Evolutionary conservation across 169 alveolate genomes (phyloP).

Genomic region (Plasmodium vinckei): DNA sequence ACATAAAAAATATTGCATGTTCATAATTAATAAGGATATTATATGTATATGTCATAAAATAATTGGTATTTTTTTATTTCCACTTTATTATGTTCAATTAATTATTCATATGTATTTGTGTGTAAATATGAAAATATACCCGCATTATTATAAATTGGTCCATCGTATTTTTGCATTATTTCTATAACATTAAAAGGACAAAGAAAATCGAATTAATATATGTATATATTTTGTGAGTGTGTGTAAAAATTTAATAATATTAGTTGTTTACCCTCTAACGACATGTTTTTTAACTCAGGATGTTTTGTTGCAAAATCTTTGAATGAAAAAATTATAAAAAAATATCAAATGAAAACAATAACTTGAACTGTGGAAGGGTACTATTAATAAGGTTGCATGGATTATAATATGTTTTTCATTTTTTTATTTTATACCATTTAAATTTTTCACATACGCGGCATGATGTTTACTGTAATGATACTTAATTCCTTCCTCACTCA

Average conservation of each 20-base stretch:
- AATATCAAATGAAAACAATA: slow-evolving; percentile 3
- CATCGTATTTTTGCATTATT: slow-evolving; percentile 27
- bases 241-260: no score
- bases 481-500: slow-evolving; percentile 88
- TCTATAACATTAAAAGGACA: slow-evolving; percentile 4
- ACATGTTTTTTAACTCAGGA: slow-evolving; percentile 18
- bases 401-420: neutral
- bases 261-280: slow-evolving; percentile 28
- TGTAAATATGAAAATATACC: slow-evolving; percentile 14
- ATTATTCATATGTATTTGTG: neutral
- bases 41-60: slow-evolving; percentile 17
- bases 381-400: neutral
- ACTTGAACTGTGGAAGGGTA: neutral
- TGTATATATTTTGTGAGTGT: no score
- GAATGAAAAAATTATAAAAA: neutral
- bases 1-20: neutral
- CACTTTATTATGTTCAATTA: neutral
- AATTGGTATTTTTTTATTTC: slow-evolving; percentile 30
- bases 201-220: neutral
- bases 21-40: neutral
- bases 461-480: slow-evolving; percentile 94
- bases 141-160: slow-evolving; percentile 64
- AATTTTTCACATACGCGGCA: slow-evolving; percentile 90
- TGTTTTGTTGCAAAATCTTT: slow-evolving; percentile 47
- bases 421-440: slow-evolving; percentile 78